Conservation (phyloP, 768 basidiomycete genomes). For the Symmetrospora coprosmae region DNA sequence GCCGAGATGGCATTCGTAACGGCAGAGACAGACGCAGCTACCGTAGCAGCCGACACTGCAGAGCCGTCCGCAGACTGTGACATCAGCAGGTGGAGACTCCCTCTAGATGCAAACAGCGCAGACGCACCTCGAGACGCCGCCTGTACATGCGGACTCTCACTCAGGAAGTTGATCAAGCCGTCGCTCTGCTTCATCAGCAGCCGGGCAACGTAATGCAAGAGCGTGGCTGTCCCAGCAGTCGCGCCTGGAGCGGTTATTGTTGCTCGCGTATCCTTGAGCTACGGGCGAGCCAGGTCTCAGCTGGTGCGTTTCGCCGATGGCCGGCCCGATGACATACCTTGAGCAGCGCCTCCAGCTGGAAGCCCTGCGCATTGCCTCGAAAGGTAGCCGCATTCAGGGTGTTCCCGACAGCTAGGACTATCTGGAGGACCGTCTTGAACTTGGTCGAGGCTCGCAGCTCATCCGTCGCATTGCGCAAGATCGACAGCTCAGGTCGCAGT, state of each 20-base stretch:
- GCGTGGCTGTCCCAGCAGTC: slow-evolving; percentile 59
- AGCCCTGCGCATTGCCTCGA: slow-evolving; percentile 69
- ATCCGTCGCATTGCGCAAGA: slow-evolving; percentile 53
- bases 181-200: slow-evolving; percentile 57
- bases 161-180: slow-evolving; percentile 52
- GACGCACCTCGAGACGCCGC: slow-evolving; percentile 61
- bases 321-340: slow-evolving; percentile 49
- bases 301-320: background rate
- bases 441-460: slow-evolving; percentile 53
- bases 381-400: slow-evolving; percentile 66
- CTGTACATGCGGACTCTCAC: slow-evolving; percentile 67
- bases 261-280: slow-evolving; percentile 59
- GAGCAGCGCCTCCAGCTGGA: slow-evolving; percentile 63
- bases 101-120: too few relatives aligned
- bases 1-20: slow-evolving; percentile 48
- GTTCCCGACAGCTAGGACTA: slow-evolving; percentile 65
- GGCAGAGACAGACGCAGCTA: slow-evolving; percentile 49
- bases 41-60: slow-evolving; percentile 58
- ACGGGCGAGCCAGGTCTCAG: background rate
- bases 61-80: too few relatives aligned
- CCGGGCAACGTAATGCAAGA: slow-evolving; percentile 79
- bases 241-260: slow-evolving; percentile 50
- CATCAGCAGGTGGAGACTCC: background rate
- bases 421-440: slow-evolving; percentile 60
- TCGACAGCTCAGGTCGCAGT: slow-evolving; percentile 63